Evolutionary conservation across 495 filamentous ascomycete species (phyloP).

Genomic region (Tuber aestivum): DNA sequence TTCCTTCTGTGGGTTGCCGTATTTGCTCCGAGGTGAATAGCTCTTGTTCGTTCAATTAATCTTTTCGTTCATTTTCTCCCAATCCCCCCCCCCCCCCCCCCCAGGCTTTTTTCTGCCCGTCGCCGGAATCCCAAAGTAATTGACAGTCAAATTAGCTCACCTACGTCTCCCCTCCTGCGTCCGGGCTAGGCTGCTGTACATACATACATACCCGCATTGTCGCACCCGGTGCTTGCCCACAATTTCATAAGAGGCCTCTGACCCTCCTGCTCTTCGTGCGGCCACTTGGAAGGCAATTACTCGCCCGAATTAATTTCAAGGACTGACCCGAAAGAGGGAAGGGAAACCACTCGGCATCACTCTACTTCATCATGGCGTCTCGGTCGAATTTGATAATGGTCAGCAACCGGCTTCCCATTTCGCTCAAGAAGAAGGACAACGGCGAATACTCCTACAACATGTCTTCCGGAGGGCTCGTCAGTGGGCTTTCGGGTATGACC

Average conservation of each 20-base stretch:
- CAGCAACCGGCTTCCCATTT: constrained; percentile 91
- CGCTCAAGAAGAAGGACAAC: constrained; percentile 84
- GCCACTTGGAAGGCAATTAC: not conserved
- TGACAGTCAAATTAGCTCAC: not conserved
- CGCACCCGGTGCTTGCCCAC: not conserved
- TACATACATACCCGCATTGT: not conserved
- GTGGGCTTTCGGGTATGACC: constrained; percentile 77
- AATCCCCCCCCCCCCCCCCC: not conserved
- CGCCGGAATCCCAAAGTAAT: not conserved
- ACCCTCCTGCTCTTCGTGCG: not conserved
- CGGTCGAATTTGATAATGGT: constrained; percentile 63
- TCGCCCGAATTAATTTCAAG: not conserved
- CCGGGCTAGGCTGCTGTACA: not conserved
- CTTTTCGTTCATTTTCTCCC: not conserved
- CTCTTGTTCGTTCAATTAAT: not conserved
- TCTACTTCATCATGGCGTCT: constrained; percentile 16
- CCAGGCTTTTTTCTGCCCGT: not conserved
- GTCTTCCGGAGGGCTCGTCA: constrained; percentile 92
- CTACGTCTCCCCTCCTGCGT: not conserved
- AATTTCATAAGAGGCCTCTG: not conserved
- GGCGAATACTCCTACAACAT: constrained; percentile 79
- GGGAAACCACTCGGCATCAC: not conserved
- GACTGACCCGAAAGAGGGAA: not conserved
- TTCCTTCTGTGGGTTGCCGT: not conserved
- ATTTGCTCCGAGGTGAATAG: not conserved